Percentiles rank a stretch among this genome's conserved stretches.
These are phyloP conservation scores for Colletotrichum kahawae DNA, from an alignment of 2,329 filamentous ascomycete genomes.

Conservation along the genomic window DNA sequence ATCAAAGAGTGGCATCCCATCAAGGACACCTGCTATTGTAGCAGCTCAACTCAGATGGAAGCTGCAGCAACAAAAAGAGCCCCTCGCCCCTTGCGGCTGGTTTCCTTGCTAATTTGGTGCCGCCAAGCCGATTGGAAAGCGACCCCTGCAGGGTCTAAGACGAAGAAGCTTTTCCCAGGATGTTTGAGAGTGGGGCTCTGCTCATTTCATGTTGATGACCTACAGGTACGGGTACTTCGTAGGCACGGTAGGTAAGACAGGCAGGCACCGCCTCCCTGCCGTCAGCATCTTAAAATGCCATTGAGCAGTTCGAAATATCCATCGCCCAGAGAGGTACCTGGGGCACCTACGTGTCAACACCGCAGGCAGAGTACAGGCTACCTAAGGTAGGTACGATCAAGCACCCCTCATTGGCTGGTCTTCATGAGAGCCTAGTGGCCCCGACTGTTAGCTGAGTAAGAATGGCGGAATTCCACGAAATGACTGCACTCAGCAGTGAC, in stretches of 20 bases:
- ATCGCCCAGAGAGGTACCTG: too few species aligned
- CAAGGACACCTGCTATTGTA: background rate
- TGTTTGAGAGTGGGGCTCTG: background rate
- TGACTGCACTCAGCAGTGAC: too few species aligned
- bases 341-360: too few species aligned
- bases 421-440: background rate
- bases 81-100: background rate
- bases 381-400: too few species aligned
- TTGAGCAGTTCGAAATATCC: too few species aligned
- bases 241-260: background rate
- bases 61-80: background rate
- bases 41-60: background rate
- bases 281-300: too few species aligned
- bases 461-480: background rate
- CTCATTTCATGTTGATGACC: background rate
- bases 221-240: too few species aligned
- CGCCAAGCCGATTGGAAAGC: background rate
- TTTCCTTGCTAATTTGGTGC: background rate
- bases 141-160: background rate
- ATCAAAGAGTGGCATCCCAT: background rate
- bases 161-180: background rate
- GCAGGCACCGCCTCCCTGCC: too few species aligned
- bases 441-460: background rate
- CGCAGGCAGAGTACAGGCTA: too few species aligned
- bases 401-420: too few species aligned